Conservation (phyloP, 352 stramenopile genomes). For the Pythium grandisporangium region DNA sequence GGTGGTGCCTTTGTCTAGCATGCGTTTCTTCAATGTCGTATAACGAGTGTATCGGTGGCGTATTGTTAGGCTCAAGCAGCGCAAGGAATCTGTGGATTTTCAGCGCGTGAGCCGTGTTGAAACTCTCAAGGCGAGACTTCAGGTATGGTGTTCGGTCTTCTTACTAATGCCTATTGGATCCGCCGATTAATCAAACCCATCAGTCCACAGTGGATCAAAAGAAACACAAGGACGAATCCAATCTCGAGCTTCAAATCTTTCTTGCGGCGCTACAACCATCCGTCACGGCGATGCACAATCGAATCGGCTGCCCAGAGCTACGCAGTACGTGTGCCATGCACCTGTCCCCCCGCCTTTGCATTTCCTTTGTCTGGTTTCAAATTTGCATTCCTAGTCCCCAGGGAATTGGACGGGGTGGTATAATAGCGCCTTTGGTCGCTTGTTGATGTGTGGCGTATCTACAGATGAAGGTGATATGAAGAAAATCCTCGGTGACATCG, state of each 20-base stretch:
- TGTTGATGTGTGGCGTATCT: slow-evolving; percentile 3
- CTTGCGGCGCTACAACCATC: slow-evolving; percentile 53
- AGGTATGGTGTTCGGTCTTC: too few species aligned
- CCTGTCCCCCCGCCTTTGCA: too few species aligned
- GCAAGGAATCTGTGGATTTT: slow-evolving; percentile 73
- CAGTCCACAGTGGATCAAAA: slow-evolving; percentile 54
- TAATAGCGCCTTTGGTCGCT: too few species aligned
- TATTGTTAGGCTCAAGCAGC: slow-evolving; percentile 70
- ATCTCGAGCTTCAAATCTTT: slow-evolving; percentile 56
- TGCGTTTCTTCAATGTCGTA: too few species aligned
- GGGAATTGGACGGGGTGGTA: too few species aligned
- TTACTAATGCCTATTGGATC: too few species aligned
- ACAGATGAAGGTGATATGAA: slow-evolving; percentile 61
- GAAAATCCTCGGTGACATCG: slow-evolving; percentile 62
- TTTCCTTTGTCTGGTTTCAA: too few species aligned
- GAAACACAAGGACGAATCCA: slow-evolving; percentile 69
- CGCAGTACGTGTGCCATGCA: slow-evolving; percentile 37
- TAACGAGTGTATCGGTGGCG: too few species aligned
- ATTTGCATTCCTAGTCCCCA: too few species aligned
- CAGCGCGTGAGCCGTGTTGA: slow-evolving; percentile 74
- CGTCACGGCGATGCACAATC: slow-evolving; percentile 48
- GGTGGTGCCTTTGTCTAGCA: too few species aligned
- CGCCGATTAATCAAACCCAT: not conserved
- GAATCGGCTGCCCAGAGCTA: slow-evolving; percentile 61
- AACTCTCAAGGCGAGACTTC: slow-evolving; percentile 44